phyloP scores from a whole-genome alignment of 768 basidiomycete genomes.

The Hemileccinum rubropunctum region DNA sequence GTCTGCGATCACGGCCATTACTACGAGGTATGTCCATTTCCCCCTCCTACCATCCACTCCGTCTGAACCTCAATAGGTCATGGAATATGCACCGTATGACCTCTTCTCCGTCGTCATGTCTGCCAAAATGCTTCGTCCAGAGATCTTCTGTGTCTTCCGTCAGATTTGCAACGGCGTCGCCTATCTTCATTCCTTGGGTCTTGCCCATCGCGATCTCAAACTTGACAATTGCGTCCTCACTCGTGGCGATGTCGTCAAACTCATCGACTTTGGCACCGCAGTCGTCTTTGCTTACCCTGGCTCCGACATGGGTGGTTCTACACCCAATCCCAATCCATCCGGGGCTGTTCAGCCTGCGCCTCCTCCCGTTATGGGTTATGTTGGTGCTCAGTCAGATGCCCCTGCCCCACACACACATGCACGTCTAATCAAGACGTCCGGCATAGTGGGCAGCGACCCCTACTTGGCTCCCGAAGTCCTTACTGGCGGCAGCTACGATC shows the following conservation, averaged over 20 bases:
- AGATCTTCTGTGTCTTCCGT: slow-evolving; percentile 98
- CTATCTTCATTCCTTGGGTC: slow-evolving; percentile 95
- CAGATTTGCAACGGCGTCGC: slow-evolving; percentile 98
- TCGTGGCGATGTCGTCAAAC: slow-evolving; percentile 89
- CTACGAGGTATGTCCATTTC: slow-evolving; percentile 72
- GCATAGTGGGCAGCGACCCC: slow-evolving; percentile 95
- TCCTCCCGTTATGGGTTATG: slow-evolving; percentile 18
- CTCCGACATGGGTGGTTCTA: slow-evolving; percentile 53
- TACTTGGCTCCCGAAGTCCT: slow-evolving; percentile 98
- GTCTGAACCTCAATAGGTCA: slow-evolving; percentile 58
- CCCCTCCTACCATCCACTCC: neutral
- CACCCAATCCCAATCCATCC: slow-evolving; percentile 8
- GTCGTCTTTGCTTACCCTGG: slow-evolving; percentile 99
- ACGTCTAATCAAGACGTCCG: slow-evolving; percentile 61
- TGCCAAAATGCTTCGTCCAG: slow-evolving; percentile 95
- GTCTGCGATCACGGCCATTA: slow-evolving; percentile 97
- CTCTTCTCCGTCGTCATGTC: slow-evolving; percentile 99
- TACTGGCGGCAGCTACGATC: slow-evolving; percentile 78
- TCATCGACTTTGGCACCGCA: slow-evolving; percentile 99
- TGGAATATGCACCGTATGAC: slow-evolving; percentile 99
- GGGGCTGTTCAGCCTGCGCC: slow-evolving; percentile 1
- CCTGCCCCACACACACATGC: slow-evolving; percentile 40
- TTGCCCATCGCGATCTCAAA: slow-evolving; percentile 98
- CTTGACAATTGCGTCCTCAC: slow-evolving; percentile 99
- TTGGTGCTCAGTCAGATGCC: slow-evolving; percentile 18